A percentile compares a stretch with the other conserved stretches of the same genome.
phyloP scores from a whole-genome alignment of 768 basidiomycete species.

The Fomitopsis serialis region DNA sequence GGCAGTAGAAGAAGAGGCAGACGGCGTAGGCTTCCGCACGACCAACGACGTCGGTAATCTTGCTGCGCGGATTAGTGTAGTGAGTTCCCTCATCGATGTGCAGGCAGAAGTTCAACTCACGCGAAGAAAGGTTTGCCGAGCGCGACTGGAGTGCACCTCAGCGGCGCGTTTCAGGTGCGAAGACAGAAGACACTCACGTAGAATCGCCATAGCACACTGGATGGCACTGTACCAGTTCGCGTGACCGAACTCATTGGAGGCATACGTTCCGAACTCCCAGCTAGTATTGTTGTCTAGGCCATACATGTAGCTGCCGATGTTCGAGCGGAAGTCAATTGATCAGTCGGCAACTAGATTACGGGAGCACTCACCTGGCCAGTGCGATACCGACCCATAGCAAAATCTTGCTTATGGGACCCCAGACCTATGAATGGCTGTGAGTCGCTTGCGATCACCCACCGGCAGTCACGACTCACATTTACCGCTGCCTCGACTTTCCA shows the following conservation, averaged over 20 bases:
- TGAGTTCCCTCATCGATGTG: not conserved
- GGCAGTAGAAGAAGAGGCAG: not conserved
- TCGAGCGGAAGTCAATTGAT: not conserved
- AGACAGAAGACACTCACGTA: not conserved
- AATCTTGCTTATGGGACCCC: not conserved
- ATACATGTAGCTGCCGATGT: not conserved
- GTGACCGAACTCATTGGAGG: not conserved
- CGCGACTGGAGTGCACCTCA: not conserved
- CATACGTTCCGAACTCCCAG: not conserved
- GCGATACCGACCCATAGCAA: not conserved
- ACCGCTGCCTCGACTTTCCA: not conserved
- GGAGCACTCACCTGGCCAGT: not conserved
- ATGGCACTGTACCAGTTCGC: not conserved
- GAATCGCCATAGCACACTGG: not conserved
- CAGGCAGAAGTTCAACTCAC: not conserved
- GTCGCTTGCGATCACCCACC: not conserved
- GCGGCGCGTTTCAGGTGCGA: not conserved
- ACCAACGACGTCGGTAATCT: not conserved
- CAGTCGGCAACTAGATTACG: no score
- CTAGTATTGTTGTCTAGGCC: not conserved
- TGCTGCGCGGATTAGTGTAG: not conserved
- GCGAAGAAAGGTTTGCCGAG: not conserved
- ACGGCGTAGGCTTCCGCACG: not conserved
- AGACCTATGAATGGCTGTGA: not conserved
- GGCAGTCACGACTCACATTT: not conserved